A percentile compares a stretch with the other conserved stretches of the same genome.
Conservation (phyloP, 2,329 filamentous ascomycete species). For the Delphinella strobiligena region DNA sequence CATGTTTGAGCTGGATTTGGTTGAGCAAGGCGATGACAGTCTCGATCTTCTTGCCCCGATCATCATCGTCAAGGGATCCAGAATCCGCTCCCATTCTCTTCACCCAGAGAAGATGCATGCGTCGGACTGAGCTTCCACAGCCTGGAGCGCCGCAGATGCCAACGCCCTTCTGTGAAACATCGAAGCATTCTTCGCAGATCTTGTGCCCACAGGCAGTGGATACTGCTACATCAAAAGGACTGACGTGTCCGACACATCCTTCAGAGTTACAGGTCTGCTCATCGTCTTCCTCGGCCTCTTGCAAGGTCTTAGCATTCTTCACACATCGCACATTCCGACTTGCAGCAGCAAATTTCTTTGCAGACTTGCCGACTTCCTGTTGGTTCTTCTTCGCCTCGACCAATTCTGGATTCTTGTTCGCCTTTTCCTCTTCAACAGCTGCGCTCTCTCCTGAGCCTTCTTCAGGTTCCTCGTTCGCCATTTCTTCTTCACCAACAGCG, state of each 20-base stretch:
- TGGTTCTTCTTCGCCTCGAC: no score
- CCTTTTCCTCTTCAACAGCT: not conserved
- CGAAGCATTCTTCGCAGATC: slow-evolving; percentile 33
- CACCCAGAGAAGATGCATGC: slow-evolving; percentile 29
- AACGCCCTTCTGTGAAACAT: slow-evolving; percentile 13
- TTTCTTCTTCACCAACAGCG: not conserved
- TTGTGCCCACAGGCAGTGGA: slow-evolving; percentile 41
- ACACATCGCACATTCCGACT: no score
- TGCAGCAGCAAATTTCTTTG: no score
- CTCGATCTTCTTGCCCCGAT: slow-evolving; percentile 37
- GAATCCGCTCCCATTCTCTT: slow-evolving; percentile 24
- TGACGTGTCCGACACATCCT: not conserved
- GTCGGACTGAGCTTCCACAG: slow-evolving; percentile 28
- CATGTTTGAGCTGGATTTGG: slow-evolving; percentile 23
- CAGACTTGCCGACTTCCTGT: no score
- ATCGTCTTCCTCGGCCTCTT: no score
- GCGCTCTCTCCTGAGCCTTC: not conserved
- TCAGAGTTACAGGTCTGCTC: not conserved
- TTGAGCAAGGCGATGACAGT: slow-evolving; percentile 34
- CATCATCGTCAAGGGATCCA: no score
- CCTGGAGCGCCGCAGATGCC: slow-evolving; percentile 26
- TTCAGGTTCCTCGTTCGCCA: no score
- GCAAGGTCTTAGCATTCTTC: no score
- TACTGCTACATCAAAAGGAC: slow-evolving; percentile 16
- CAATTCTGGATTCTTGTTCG: no score